Base-by-base conservation (phyloP, 306 rosid genomes). In the Luffa acutangula region DNA sequence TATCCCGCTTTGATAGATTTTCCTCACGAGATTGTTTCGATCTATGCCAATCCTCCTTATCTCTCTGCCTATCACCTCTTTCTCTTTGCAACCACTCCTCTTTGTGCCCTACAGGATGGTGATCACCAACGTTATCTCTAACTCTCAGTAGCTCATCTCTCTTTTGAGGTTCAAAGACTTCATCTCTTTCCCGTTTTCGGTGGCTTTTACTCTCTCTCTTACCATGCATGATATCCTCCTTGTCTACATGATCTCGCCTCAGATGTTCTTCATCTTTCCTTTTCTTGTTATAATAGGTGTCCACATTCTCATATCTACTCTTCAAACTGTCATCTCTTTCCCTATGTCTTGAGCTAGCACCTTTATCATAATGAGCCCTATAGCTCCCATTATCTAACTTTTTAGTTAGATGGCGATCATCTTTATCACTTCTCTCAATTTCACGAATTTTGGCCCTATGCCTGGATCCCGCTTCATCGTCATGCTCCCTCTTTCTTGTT, bases 41-140 rank as follows among this genome's bases (percentile, higher is more conserved):
- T 85, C 97, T 85, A 56, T 85, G 93, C 98, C 99, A 93, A 57
- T 95, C 96, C 76, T 91, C 98, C 84, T 87, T 90, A 77, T 93
- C 99, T 87, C 98, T 90, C 81, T 51, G 96, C 84, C 92, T 86
- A 79, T 96, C 98, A 17, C 84, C 83, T 85, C 98, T 91, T 78
- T 96, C 99, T 86, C 90, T 90, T 64, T 82, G 84, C 74, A 76
- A 81, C 93, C 93, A 88, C 75, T 91, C 99, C 79, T 90, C 99
- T 89, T 91, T 95, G 86, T 89, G 93, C 85, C 96, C 90, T 48
- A 75, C 48, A 84, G 92, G 84, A 77, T 85, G 90, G 81, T 91
- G 91, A 82, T 93, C 99, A 74, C 90, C 92, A 77, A 86, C 86
- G 78, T 84, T 87, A 80, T 91, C 94, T 87, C 96, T 83, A 78